A percentile compares a stretch with the other conserved stretches of the same genome.
Conservation (phyloP, 2,329 filamentous ascomycete genomes). For the Xylariaceae sp. region DNA sequence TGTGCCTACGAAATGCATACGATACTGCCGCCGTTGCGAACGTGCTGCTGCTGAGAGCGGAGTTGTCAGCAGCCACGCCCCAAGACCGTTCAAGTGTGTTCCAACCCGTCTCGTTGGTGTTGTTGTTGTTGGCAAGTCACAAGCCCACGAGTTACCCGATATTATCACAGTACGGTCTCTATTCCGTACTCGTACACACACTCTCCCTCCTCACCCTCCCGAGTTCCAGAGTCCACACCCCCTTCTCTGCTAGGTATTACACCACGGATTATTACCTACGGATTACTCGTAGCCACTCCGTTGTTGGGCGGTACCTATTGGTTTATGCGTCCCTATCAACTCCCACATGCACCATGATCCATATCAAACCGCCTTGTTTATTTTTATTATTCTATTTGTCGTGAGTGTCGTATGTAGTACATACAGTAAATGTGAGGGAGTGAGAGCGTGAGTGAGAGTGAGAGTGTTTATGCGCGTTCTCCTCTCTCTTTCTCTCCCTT, state of each 20-base stretch:
- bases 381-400: neutral
- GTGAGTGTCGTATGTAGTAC: neutral
- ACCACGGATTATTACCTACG: too few species aligned
- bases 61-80: conserved; percentile 28
- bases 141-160: neutral
- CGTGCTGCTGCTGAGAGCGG: conserved; percentile 18
- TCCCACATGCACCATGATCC: neutral
- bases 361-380: conserved; percentile 17
- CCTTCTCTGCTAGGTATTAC: neutral
- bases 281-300: neutral
- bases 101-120: neutral
- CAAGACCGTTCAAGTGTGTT: neutral
- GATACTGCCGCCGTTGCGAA: too few species aligned
- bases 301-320: conserved; percentile 2
- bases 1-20: too few species aligned
- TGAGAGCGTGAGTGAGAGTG: too few species aligned
- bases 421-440: too few species aligned
- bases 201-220: neutral
- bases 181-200: neutral
- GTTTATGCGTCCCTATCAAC: conserved; percentile 21
- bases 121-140: conserved; percentile 6
- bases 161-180: neutral
- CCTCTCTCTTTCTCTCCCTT: neutral
- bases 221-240: neutral
- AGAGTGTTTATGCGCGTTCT: too few species aligned